Base-by-base conservation (phyloP, 805 yeast genomes). In the Saccharomycopsis javanensis region DNA sequence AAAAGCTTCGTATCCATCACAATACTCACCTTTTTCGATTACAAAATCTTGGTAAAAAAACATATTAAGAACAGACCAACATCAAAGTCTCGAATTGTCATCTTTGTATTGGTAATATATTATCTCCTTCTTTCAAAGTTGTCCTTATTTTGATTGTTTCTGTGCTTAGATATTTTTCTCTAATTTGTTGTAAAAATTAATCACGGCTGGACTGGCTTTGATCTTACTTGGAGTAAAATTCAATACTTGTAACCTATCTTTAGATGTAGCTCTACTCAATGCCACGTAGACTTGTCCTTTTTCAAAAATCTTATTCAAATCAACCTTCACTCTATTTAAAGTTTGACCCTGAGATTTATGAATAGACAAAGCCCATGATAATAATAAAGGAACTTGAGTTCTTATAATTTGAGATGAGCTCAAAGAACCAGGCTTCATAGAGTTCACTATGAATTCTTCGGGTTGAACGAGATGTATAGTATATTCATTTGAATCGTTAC, bases 301-400 rank as follows among this genome's bases (percentile, higher is more conserved):
- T 67, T 87, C 95, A 63, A 87, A 87, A 27, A 81, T 78, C 61
- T 75, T 79, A 27, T 78, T 73, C 52, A 87, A 68, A 64, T 87
- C 91, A 11, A 87, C 88, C 61, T 79, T 80, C 2, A 87, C 82
- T 60, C 88, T 69, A 46, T 79, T 82, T 50, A 87, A 75, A 0
- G 96, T 86, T 70, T 87, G 95, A 2, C 96, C 96, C 67, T 87
- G 96, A 0, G 94, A 81, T 67, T 87, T 87, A 66, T 87, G 96
- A 54, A 87, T 87, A 0, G 94, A 87, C 63, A 87, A 68, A 0
- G 95, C 90, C 94, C 94, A 87, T 25, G 94, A 82, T 37, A 87
- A 70, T 57, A 85, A 72, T 31, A 87, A 71, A 0, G 96, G 96
- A 2, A 86, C 63, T 66, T 87, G 96, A 0, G 61, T 66, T 65